Percentiles rank a stretch among this genome's conserved stretches.
Evolutionary conservation across 1,284 basidiomycete genomes (phyloP).

Genomic region (Cryptococcus floricola): DNA sequence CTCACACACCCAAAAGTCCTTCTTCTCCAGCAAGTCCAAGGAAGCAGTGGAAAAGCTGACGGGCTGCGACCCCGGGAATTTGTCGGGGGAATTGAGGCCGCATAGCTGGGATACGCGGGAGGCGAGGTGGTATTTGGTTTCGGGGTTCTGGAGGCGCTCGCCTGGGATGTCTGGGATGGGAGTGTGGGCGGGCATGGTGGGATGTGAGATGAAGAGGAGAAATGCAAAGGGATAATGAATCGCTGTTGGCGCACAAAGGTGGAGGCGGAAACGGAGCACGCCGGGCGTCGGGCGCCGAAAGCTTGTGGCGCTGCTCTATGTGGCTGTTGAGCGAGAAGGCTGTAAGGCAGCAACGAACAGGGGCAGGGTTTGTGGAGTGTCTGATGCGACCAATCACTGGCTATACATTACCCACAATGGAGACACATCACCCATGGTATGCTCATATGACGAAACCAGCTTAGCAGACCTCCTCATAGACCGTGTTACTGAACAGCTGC

Average conservation of each 20-base stretch:
- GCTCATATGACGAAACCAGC: too few species aligned
- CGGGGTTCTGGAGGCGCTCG: constrained; percentile 44
- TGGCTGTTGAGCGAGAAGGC: too few species aligned
- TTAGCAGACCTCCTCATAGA: too few species aligned
- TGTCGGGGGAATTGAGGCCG: constrained; percentile 53
- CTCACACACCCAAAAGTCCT: constrained; percentile 98
- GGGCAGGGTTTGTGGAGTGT: too few species aligned
- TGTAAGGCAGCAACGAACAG: too few species aligned
- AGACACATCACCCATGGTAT: too few species aligned
- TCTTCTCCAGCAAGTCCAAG: constrained; percentile 68
- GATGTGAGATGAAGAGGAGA: background rate
- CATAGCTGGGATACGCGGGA: constrained; percentile 63
- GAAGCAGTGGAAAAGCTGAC: constrained; percentile 74
- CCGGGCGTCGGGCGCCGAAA: too few species aligned
- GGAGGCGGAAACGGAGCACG: too few species aligned
- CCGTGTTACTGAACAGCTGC: too few species aligned
- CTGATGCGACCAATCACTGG: too few species aligned
- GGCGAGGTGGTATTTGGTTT: constrained; percentile 62
- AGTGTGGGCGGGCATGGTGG: constrained; percentile 25
- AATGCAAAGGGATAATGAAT: background rate
- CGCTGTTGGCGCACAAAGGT: background rate
- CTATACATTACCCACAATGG: too few species aligned
- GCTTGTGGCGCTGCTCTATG: too few species aligned
- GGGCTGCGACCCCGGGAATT: constrained; percentile 91
- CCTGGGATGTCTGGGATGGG: constrained; percentile 48